phyloP scores from a whole-genome alignment of 116 monocot genomes.

The Phalaenopsis hybrid region DNA sequence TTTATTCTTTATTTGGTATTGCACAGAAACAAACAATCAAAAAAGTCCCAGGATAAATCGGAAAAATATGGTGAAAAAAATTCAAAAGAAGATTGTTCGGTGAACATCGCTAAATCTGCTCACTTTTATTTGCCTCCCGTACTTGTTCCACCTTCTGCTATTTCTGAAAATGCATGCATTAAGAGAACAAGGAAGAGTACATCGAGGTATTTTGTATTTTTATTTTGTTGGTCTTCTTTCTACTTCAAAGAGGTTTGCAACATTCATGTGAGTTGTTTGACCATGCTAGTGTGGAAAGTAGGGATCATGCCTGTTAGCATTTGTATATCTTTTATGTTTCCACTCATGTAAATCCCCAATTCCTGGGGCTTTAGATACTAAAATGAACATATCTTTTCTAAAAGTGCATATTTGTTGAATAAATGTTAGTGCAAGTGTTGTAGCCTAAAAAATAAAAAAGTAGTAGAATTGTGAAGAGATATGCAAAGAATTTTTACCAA shows the following conservation, averaged over 20 bases:
- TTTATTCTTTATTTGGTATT: background rate
- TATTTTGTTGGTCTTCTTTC: background rate
- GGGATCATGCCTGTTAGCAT: too few relatives aligned
- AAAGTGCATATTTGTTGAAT: too few relatives aligned
- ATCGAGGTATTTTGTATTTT: slow-evolving; percentile 12
- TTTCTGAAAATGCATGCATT: background rate
- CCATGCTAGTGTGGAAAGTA: too few relatives aligned
- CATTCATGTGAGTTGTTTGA: too few relatives aligned
- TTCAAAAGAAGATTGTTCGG: background rate
- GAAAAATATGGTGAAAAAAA: slow-evolving; percentile 9
- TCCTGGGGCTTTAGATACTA: too few relatives aligned
- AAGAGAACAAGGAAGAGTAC: slow-evolving; percentile 11
- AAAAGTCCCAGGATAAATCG: background rate
- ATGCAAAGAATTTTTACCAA: too few relatives aligned
- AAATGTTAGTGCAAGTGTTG: too few relatives aligned
- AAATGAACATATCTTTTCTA: too few relatives aligned
- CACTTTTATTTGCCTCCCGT: background rate
- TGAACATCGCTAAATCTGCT: slow-evolving; percentile 2
- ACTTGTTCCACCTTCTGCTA: background rate
- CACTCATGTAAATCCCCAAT: too few relatives aligned
- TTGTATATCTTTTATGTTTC: too few relatives aligned
- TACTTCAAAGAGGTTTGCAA: background rate
- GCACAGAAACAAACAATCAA: background rate
- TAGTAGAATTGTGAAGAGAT: too few relatives aligned
- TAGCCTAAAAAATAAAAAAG: too few relatives aligned